These are phyloP conservation scores for Saccharum spontaneum DNA, from an alignment of 176 grass and related monocot genomes.

Conservation along the genomic window DNA sequence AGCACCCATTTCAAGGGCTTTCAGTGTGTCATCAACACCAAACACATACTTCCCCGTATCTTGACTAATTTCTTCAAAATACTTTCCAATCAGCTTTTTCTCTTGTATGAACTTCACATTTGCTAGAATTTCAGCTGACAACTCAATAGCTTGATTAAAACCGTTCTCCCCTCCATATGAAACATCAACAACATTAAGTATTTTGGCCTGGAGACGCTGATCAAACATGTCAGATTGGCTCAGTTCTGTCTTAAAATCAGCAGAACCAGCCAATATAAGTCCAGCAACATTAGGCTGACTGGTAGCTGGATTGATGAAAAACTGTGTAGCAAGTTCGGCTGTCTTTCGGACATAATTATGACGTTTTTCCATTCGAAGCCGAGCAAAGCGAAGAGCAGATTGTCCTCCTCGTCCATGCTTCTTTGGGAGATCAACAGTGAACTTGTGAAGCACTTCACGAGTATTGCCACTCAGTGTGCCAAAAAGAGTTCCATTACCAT, in stretches of 20 bases:
- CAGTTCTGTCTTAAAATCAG: conserved; percentile 76
- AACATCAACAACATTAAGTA: conserved; percentile 80
- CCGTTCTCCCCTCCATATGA: conserved; percentile 77
- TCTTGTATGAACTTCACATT: conserved; percentile 87
- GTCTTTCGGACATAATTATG: conserved; percentile 82
- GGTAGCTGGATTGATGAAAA: conserved; percentile 76
- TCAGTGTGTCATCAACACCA: conserved; percentile 76
- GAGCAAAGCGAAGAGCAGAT: conserved; percentile 71
- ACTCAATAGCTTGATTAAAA: conserved; percentile 79
- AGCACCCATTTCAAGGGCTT: conserved; percentile 78
- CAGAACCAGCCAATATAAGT: conserved; percentile 77
- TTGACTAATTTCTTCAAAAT: conserved; percentile 84
- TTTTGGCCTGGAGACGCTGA: conserved; percentile 68
- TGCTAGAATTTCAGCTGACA: conserved; percentile 70
- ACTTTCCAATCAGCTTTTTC: conserved; percentile 80
- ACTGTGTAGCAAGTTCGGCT: conserved; percentile 79
- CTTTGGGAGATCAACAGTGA: conserved; percentile 80
- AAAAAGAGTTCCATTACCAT: conserved; percentile 79
- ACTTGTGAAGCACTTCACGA: conserved; percentile 72
- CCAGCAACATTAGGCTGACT: conserved; percentile 79
- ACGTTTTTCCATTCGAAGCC: conserved; percentile 72
- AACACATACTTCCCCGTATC: conserved; percentile 79
- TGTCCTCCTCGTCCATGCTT: conserved; percentile 81
- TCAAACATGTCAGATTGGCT: conserved; percentile 89
- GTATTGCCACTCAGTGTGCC: conserved; percentile 75